Base-by-base conservation (phyloP, 2,329 filamentous ascomycete species). In the Pseudopyrenochaeta lycopersici region DNA sequence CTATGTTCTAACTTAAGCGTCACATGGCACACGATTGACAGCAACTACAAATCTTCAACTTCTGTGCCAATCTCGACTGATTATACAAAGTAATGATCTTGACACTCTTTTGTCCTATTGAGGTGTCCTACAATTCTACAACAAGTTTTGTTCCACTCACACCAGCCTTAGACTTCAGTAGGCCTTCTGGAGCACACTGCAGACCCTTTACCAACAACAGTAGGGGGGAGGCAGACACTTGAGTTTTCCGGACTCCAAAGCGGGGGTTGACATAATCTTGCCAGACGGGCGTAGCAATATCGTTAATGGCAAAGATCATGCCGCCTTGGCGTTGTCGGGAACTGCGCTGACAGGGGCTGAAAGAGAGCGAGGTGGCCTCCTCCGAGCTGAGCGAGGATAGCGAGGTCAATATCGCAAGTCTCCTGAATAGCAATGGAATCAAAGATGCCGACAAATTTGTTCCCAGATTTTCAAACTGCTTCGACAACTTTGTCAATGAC, bases 131-230 rank as follows among this genome's bases (percentile, higher is more conserved):
- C 30, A 77, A 70, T 32, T 76, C 69, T 49, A 78, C 66, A 3
- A 79, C 75, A 32, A 79, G 46, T 55, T 80, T 79, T 46, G 71
- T 67, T 1, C 70, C 76, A 47, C 76, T 78, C 2, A 80, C 70
- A 3, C 71, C 71, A 9, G 66, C 64, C 27, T 62, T 66, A 4
- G 62, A 68, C 39, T 60, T 57, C 33, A 64, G 49, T 12, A 72
- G 17, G 12, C 51, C 66, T 27, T 66, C 56, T 20, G 73, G 56
- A n/a, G 73, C 45, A 23, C 45, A 49, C n/a, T 64, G 65, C 43
- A 75, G 44, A 1, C 68, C 69, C 30, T 63, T n/a, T 65, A 1
- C 66, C 70, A 21, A 73, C 63, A 4, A 73, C 47, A 14, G 54
- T 60, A 18, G 69, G 55, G 2, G n/a, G 58, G 58, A 1, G 67